Base-by-base conservation (phyloP, 2,329 filamentous ascomycete genomes). In the Pseudogymnoascus sp. region DNA sequence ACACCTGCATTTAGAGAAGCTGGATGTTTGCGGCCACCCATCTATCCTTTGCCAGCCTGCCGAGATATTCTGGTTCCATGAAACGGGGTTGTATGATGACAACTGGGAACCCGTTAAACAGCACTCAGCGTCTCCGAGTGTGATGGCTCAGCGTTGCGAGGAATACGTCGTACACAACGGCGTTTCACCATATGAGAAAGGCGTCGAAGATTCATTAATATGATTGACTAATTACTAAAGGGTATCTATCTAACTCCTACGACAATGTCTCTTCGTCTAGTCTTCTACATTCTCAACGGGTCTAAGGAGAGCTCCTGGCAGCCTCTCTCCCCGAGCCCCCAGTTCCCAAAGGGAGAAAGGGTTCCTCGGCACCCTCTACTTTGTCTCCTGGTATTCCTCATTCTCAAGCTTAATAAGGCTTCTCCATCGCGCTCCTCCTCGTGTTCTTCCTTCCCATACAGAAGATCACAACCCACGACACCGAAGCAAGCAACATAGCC, bases 401-500 rank as follows among this genome's bases (percentile, higher is more conserved):
- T 31, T 26, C n/a, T 3, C 6, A 4, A 17, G 1, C 29, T 21
- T 54, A 54, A 33, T 54, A 54, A 13, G 47, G 47, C 29, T 54
- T 54, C 29, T 54, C 47, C 11, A 2, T 4, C 33, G 15, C 47
- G 9, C 26, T 7, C 13, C 47, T 54, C 39, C 47, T 64, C 35
- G 41, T 54, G 35, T 66, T 64, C 60, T 63, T 66, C 21, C 65
- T 67, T 1, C 66, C 67, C n/a, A 70, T 50, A 58, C 62, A 68
- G 47, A 68, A 74, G 50, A 69, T 67, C 1, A 62, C 65, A 8
- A 68, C 62, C 67, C 73, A 73, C 7, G 70, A 62, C 13, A 68
- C 13, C 11, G 35, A 40, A 2, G 71, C 72, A 0, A 64, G 15
- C n/a, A 78, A 69, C 75, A 79, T 76, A 2, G 77, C 60, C 0